These are phyloP conservation scores for Puccinia coronata DNA, from an alignment of 1,284 basidiomycete genomes.

Conservation along the genomic window DNA sequence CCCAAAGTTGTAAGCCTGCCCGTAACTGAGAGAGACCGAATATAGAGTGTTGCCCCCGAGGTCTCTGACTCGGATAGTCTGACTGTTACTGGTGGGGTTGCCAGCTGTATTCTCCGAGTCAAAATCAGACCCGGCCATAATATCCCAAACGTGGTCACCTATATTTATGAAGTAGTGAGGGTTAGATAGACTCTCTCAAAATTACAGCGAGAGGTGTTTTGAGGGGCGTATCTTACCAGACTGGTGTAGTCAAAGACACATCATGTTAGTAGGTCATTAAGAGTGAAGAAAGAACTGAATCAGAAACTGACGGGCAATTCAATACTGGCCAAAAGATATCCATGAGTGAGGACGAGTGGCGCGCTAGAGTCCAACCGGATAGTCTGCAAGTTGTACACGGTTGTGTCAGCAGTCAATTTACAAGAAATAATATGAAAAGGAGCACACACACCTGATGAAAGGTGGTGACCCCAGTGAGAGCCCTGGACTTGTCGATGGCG, in stretches of 20 bases:
- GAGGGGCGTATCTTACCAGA: not conserved
- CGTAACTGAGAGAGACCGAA: not conserved
- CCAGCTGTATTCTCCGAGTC: not conserved
- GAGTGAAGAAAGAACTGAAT: not conserved
- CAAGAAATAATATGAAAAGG: not conserved
- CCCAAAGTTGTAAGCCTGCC: conserved; percentile 20
- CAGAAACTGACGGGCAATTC: conserved; percentile 10
- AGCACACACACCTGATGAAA: conserved; percentile 17
- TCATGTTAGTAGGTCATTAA: not conserved
- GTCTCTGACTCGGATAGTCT: conserved; percentile 23
- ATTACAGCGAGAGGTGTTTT: not conserved
- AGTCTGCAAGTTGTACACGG: not conserved
- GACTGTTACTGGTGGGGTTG: conserved; percentile 6
- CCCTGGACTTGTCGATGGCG: conserved; percentile 20
- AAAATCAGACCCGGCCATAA: conserved; percentile 21
- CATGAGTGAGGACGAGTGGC: conserved; percentile 11
- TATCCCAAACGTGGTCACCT: conserved; percentile 35
- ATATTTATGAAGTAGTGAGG: not conserved
- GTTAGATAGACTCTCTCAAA: not conserved
- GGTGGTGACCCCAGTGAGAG: conserved; percentile 17
- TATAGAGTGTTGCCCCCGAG: not conserved
- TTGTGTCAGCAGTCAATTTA: not conserved
- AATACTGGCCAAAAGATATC: conserved; percentile 36
- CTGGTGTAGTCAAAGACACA: not conserved
- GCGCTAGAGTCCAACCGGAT: conserved; percentile 18